phyloP scores from a whole-genome alignment of 305 asterid genomes.

The Solanum hybrid region DNA sequence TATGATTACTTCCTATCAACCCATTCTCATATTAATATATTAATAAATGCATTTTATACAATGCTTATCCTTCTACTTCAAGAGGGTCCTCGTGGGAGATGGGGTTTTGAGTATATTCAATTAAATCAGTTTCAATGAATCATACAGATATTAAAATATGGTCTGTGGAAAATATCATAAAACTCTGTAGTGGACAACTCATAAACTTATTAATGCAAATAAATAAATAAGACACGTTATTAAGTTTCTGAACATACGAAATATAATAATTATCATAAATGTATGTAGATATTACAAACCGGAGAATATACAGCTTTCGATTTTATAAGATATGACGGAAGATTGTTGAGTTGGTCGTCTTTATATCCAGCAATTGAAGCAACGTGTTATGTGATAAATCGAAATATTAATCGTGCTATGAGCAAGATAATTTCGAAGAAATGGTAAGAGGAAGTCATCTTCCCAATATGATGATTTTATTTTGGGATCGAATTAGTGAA shows the following conservation, averaged over 20 bases:
- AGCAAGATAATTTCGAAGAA: neutral
- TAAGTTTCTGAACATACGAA: neutral
- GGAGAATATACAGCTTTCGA: neutral
- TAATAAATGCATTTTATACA: neutral
- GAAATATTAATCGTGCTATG: neutral
- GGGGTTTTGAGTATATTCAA: neutral
- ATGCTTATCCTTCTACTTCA: neutral
- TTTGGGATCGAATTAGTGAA: neutral
- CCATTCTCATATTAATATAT: neutral
- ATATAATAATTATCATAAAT: neutral
- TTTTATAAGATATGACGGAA: neutral
- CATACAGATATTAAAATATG: neutral
- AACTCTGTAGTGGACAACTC: neutral
- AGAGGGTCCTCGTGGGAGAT: neutral
- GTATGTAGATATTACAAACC: neutral
- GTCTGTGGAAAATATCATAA: neutral
- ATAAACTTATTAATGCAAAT: neutral
- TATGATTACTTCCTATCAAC: neutral
- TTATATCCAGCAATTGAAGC: neutral
- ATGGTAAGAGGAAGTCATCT: neutral
- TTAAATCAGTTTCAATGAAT: neutral
- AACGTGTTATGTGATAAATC: neutral
- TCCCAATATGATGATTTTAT: neutral
- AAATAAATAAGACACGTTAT: neutral
- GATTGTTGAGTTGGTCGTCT: neutral